Base-by-base conservation (phyloP, 2,329 filamentous ascomycete species). In the Ceratocystiopsis minuta region DNA sequence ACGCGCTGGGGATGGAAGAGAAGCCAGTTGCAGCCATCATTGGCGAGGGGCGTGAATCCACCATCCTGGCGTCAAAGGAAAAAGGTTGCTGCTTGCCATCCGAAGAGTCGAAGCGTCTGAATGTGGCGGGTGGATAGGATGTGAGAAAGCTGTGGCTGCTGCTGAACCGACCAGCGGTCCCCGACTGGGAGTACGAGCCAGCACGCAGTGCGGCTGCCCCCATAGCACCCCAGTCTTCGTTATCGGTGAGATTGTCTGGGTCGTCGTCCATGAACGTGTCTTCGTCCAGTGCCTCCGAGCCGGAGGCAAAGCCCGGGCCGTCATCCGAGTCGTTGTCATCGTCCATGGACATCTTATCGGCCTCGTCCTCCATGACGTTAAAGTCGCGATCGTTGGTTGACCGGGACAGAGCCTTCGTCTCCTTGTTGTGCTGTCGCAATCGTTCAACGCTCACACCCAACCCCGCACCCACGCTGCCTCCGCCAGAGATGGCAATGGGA, bases 171-270 rank as follows among this genome's bases (percentile, higher is more conserved):
- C 78, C 61, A 6, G 49, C 44, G 34, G 45, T 40, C 43, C 58
- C 64, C 51, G 65, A 70, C 52, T 61, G 69, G 42, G 70, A 67
- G 53, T 77, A 77, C 7, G 74, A 78, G 39, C 70, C 68, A 45
- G 73, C 72, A 49, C 87, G 78, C 51, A 95, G 70, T 49, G 84
- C 83, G 42, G 81, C 85, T 28, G 87, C 84, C 42, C 86, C 88
- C 47, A 94, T 80, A 41, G 81, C 76, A 38, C 82, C 84, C 87
- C 88, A 95, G 60, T 96, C 87, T 60, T 96, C 88, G 56, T 95
- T 85, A 56, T 96, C 90, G 18, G 90, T 96, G 45, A 83, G 72
- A 55, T 94, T 85, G 50, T 81, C 78, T 46, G 83, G 75, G 54
- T 92, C 80, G 51, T 84, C 80, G 52, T 78, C 76, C 61, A 58